Percentiles rank a stretch among this genome's conserved stretches.
These are phyloP conservation scores for Cryptococcus hybrid DNA, from an alignment of 1,284 basidiomycete genomes.

Conservation along the genomic window DNA sequence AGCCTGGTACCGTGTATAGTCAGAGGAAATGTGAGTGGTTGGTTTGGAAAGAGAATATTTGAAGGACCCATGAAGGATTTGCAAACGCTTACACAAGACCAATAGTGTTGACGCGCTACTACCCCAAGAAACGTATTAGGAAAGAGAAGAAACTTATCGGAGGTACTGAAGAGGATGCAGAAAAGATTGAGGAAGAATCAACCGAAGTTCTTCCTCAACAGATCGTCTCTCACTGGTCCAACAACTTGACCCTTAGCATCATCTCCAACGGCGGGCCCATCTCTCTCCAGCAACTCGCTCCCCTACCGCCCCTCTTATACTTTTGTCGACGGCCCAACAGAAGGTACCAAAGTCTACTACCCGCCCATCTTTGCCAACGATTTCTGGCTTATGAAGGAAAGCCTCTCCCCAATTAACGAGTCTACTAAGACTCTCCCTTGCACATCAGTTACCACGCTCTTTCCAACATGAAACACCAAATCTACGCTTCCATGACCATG, in stretches of 20 bases:
- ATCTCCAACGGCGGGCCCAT: conserved; percentile 67
- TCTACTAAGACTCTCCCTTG: conserved; percentile 69
- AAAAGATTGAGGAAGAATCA: conserved; percentile 21
- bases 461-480: conserved; percentile 70
- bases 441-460: conserved; percentile 81
- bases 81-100: conserved; percentile 7
- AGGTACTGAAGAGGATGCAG: conserved; percentile 48
- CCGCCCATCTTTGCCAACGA: conserved; percentile 92
- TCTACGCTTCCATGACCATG: conserved; percentile 72
- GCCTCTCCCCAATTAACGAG: conserved; percentile 73
- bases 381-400: conserved; percentile 82
- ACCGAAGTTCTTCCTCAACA: conserved; percentile 17
- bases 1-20: conserved; percentile 64
- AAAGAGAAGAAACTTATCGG: conserved; percentile 81
- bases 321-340: conserved; percentile 54
- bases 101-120: conserved; percentile 78
- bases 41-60: conserved; percentile 3
- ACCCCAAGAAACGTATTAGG: conserved; percentile 67
- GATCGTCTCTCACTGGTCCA: conserved; percentile 71
- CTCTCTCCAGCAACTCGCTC: conserved; percentile 61
- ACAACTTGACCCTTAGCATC: conserved; percentile 85
- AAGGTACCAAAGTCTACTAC: conserved; percentile 63
- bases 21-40: conserved; percentile 69
- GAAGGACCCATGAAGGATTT: background rate
- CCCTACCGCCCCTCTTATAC: conserved; percentile 58